Conservation (phyloP, 192 early-diverging fungal species). For the Funneliformis mosseae region DNA sequence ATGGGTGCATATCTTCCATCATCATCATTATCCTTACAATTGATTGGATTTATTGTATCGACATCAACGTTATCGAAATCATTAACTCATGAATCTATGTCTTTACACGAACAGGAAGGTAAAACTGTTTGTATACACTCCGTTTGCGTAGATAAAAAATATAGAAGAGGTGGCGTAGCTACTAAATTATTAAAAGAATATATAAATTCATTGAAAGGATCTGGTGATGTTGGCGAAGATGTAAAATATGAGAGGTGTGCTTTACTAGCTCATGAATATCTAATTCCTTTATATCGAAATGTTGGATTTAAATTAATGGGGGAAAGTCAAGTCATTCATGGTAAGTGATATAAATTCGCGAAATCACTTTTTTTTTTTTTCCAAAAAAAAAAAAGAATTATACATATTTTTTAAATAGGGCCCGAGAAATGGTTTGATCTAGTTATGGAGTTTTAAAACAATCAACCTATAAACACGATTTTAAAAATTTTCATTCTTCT, state of each 20-base stretch:
- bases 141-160: slow-evolving; percentile 56
- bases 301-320: slow-evolving; percentile 64
- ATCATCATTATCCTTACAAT: background rate
- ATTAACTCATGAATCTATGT: slow-evolving; percentile 70
- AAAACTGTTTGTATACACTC: slow-evolving; percentile 69
- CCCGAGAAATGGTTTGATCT: slow-evolving; percentile 33
- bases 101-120: slow-evolving; percentile 59
- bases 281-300: slow-evolving; percentile 61
- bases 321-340: slow-evolving; percentile 62
- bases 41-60: slow-evolving; percentile 65
- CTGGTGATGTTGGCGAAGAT: slow-evolving; percentile 21
- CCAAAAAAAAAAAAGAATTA: background rate
- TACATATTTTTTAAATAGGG: slow-evolving; percentile 15
- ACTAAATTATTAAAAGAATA: slow-evolving; percentile 51
- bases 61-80: slow-evolving; percentile 49
- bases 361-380: background rate
- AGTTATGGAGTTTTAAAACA: background rate
- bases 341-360: slow-evolving; percentile 26
- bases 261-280: slow-evolving; percentile 57
- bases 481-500: background rate
- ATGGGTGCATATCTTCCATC: slow-evolving; percentile 41
- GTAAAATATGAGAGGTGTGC: slow-evolving; percentile 48
- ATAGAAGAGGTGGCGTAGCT: slow-evolving; percentile 63
- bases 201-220: slow-evolving; percentile 42
- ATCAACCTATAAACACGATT: no score